Evolutionary conservation across 768 basidiomycete genomes (phyloP).

Genomic region (Termitomyces sp.): DNA sequence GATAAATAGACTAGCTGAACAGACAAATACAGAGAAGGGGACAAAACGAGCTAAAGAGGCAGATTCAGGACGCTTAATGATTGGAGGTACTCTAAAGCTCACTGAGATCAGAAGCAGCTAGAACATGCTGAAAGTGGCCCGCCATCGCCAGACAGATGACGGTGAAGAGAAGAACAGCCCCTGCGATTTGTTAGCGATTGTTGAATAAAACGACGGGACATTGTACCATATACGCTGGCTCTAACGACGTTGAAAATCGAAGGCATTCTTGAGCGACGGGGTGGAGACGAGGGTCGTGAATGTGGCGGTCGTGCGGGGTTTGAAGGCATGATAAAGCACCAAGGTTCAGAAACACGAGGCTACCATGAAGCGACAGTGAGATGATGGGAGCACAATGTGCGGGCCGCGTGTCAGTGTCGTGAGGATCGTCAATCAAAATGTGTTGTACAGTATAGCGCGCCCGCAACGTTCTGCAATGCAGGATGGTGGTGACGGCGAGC

Average conservation of each 20-base stretch:
- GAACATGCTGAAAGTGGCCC: constrained; percentile 67
- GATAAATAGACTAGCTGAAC: constrained; percentile 64
- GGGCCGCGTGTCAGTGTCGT: constrained; percentile 11
- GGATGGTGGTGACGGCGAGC: not conserved
- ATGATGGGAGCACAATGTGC: constrained; percentile 10
- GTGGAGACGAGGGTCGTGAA: constrained; percentile 14
- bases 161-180: constrained; percentile 67
- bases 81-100: constrained; percentile 21
- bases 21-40: constrained; percentile 82
- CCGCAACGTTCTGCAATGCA: not conserved
- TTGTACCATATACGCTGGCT: constrained; percentile 62
- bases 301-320: constrained; percentile 23
- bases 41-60: constrained; percentile 72
- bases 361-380: constrained; percentile 31
- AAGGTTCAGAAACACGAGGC: constrained; percentile 41
- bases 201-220: constrained; percentile 1
- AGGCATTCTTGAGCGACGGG: constrained; percentile 52
- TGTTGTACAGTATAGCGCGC: not conserved
- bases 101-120: constrained; percentile 81
- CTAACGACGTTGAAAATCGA: constrained; percentile 70
- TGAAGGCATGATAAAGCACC: constrained; percentile 41
- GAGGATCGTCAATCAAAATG: constrained; percentile 6
- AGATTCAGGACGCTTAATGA: not conserved
- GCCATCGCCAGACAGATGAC: constrained; percentile 78
- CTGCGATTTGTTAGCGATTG: constrained; percentile 30